Evolutionary conservation across 345 rosid species (phyloP).

Genomic region (Syzygium grande): DNA sequence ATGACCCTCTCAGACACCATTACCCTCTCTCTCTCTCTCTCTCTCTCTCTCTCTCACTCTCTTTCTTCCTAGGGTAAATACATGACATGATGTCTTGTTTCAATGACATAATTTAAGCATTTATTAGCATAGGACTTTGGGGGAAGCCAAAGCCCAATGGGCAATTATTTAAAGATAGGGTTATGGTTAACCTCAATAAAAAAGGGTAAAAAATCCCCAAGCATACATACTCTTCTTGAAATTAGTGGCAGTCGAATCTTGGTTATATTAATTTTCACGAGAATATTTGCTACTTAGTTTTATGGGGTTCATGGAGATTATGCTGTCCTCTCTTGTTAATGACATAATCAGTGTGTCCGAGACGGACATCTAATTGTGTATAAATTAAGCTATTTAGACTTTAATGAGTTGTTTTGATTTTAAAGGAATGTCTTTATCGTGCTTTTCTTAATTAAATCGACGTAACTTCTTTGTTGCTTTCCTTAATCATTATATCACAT

Average conservation of each 20-base stretch:
- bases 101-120: not conserved
- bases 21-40: conserved; percentile 1
- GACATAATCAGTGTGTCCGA: not conserved
- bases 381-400: not conserved
- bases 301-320: not conserved
- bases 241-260: not conserved
- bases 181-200: not conserved
- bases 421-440: not conserved
- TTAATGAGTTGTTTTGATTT: not conserved
- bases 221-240: not conserved
- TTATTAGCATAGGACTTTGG: not conserved
- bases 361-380: not conserved
- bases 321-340: not conserved
- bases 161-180: not conserved
- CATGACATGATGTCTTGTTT: not conserved
- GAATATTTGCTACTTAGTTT: not conserved
- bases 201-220: not conserved
- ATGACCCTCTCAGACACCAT: not conserved
- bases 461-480: not conserved
- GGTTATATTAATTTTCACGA: not conserved
- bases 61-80: not conserved
- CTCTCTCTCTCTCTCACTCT: not conserved
- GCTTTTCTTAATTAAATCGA: not conserved
- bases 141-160: not conserved
- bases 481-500: not conserved